Evolutionary conservation across 2,329 filamentous ascomycete species (phyloP).

Genomic region (Graphilbum ipis-grandicollis): DNA sequence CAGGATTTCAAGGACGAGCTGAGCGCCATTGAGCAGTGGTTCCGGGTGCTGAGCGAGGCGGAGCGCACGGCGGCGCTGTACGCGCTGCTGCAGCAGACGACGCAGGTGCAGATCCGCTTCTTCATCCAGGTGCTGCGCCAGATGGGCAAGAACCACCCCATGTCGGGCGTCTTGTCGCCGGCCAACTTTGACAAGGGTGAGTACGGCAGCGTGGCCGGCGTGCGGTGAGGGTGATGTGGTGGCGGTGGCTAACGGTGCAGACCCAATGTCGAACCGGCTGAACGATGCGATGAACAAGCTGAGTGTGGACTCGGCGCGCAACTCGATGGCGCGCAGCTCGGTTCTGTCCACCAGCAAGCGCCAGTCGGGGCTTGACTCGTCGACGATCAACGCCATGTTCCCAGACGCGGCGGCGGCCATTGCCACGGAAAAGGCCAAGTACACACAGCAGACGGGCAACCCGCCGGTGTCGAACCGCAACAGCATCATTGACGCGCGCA

Average conservation of each 20-base stretch:
- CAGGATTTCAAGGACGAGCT: constrained; percentile 99
- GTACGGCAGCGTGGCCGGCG: too few relatives aligned
- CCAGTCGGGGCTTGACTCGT: constrained; percentile 84
- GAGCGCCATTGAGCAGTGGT: constrained; percentile 98
- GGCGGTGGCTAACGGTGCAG: constrained; percentile 32
- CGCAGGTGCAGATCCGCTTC: constrained; percentile 96
- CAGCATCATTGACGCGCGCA: constrained; percentile 64
- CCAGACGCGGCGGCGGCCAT: constrained; percentile 97
- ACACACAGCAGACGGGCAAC: constrained; percentile 85
- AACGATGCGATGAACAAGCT: constrained; percentile 95
- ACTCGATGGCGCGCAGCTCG: constrained; percentile 68
- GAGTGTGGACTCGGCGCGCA: constrained; percentile 71
- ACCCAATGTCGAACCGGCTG: constrained; percentile 90
- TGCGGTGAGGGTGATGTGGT: too few relatives aligned
- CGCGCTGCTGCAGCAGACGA: constrained; percentile 91
- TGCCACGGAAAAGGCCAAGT: constrained; percentile 93
- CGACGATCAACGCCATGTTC: constrained; percentile 97
- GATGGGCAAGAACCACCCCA: constrained; percentile 96
- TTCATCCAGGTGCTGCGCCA: constrained; percentile 98
- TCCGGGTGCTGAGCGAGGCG: constrained; percentile 88
- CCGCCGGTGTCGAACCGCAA: constrained; percentile 84
- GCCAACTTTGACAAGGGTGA: constrained; percentile 91
- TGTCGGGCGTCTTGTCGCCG: constrained; percentile 88
- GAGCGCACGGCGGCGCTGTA: constrained; percentile 92
- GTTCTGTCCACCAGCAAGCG: constrained; percentile 68